Percentiles rank a stretch among this genome's conserved stretches.
These are phyloP conservation scores for Triticum dicoccoides DNA, from an alignment of 176 grass and related monocot species.

Conservation along the genomic window DNA sequence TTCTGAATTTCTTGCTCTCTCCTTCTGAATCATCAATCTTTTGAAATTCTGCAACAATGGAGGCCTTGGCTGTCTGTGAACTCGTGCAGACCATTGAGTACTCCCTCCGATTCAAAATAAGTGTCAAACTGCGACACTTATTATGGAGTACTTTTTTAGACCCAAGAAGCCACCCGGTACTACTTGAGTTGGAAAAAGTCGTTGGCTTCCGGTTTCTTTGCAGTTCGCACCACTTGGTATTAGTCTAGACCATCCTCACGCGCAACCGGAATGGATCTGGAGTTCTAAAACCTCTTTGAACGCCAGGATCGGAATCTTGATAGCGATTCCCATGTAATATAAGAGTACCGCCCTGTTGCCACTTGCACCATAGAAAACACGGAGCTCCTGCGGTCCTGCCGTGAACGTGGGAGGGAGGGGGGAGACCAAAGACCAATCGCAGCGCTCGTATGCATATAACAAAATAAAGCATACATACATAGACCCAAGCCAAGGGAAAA, in stretches of 20 bases:
- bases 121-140: too few relatives aligned
- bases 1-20: not conserved
- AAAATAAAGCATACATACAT: not conserved
- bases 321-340: not conserved
- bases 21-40: not conserved
- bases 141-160: too few relatives aligned
- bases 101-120: too few relatives aligned
- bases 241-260: not conserved
- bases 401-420: conserved; percentile 25
- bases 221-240: not conserved
- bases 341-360: not conserved
- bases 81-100: too few relatives aligned
- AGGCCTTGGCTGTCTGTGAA: not conserved
- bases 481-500: not conserved
- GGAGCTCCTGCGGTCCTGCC: not conserved
- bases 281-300: not conserved
- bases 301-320: not conserved
- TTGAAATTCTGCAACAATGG: not conserved
- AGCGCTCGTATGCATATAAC: not conserved
- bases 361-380: conserved; percentile 20
- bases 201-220: not conserved
- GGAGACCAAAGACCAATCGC: conserved; percentile 21
- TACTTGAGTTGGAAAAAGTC: not conserved
- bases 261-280: not conserved
- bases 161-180: not conserved